Evolutionary conservation across 768 basidiomycete species (phyloP), one percentile per base, ranked within the genome.

Genomic region (Lactarius evosmus): DNA sequence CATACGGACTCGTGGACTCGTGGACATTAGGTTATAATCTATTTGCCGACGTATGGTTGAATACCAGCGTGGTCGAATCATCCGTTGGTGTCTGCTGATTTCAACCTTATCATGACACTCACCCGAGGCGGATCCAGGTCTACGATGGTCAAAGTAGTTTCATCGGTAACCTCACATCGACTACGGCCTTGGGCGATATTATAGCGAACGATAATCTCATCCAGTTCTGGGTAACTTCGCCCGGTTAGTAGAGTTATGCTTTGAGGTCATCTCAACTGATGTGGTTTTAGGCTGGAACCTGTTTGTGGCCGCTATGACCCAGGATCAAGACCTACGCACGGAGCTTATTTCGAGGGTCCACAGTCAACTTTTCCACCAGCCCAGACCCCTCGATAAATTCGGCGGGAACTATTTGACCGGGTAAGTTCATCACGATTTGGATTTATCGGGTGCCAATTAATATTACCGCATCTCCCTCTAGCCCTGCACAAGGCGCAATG

Each of bases 1-100:
- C 62, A 53, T 38, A 60, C 56, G 27, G 65, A 16, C 27, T 58
- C 40, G 3, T 57, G 16, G 53, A 16, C 53, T 82, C 80, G 64
- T 86, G 84, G 85, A 83, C 83, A 3, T 69, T 86, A 29, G 74
- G 82, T 8, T 88, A 89, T 73, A 87, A 88, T 74, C 69, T 88
- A 55, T 86, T 79, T 61, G 83, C 79, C 14, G 86, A 87, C 70
- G 82, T 79, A 70, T 74, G 88, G 44, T 72, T 87, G 54, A 78
- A 79, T 38, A 77, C 82, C 25, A 78, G 81, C 54, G 70, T 87
- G 17, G 83, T 88, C 74, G 67, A 63, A 12, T 49, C 52, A 58
- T 49, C 38, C 38, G 64, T 62, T 17, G 6, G 69, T 67, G 30
- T 60, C 40, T 6, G 17, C 22, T 32, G 36, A n/a, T 30, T 8